Evolutionary conservation across 805 yeast genomes (phyloP).

Genomic region (Suhomyces prunicola): DNA sequence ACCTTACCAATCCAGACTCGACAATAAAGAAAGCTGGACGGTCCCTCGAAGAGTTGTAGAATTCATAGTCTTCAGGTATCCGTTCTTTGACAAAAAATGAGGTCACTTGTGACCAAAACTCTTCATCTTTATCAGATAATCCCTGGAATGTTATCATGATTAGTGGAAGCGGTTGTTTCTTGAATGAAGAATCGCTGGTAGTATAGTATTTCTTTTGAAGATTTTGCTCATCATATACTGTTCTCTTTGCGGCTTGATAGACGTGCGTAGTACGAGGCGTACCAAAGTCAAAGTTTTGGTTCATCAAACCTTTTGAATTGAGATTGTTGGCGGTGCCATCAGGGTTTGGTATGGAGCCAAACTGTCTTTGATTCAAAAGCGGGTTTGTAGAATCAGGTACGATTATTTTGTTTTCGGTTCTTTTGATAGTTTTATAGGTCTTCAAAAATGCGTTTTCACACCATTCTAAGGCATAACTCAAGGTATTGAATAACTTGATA

Average conservation of each 20-base stretch:
- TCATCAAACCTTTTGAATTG: conserved; percentile 12
- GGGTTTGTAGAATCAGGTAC: conserved; percentile 7
- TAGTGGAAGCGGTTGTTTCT: conserved; percentile 59
- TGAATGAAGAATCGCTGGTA: conserved; percentile 30
- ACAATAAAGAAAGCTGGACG: conserved; percentile 56
- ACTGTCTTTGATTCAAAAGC: conserved; percentile 6
- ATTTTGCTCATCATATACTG: conserved; percentile 40
- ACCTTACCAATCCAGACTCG: conserved; percentile 44
- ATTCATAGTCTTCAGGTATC: conserved; percentile 43
- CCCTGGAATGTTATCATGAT: conserved; percentile 65
- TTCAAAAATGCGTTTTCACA: conserved; percentile 87
- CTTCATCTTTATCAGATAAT: conserved; percentile 43
- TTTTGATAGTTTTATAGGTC: conserved; percentile 46
- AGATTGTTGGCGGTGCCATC: neutral
- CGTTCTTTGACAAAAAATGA: conserved; percentile 49
- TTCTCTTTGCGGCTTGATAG: conserved; percentile 49
- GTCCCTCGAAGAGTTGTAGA: conserved; percentile 44
- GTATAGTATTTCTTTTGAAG: conserved; percentile 49
- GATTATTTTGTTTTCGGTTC: conserved; percentile 11
- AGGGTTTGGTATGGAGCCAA: conserved; percentile 3
- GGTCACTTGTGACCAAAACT: conserved; percentile 64
- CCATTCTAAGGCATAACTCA: conserved; percentile 92
- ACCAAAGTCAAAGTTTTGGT: conserved; percentile 29
- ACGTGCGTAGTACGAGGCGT: conserved; percentile 56
- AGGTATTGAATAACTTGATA: conserved; percentile 67